Base-by-base conservation (phyloP, 2,329 filamentous ascomycete genomes). In the Penicillium sp. region DNA sequence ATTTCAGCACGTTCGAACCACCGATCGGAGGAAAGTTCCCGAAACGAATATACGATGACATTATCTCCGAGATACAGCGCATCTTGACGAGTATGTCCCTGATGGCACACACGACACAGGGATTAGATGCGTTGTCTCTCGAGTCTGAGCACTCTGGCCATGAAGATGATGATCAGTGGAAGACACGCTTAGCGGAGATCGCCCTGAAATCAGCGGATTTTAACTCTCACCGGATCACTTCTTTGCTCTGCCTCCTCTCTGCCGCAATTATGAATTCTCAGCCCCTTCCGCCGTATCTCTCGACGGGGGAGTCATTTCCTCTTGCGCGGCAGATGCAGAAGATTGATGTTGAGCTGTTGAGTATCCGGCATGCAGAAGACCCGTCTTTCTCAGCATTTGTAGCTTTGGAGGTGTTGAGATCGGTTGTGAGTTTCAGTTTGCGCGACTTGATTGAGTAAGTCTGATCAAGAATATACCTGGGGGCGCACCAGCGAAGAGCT, bases 1-100 rank as follows among this genome's bases (percentile, higher is more conserved):
- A 78, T 5, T 90, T 89, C 68, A 82, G 87, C 39, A 82, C 79
- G 39, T 92, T 83, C 76, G 88, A 92, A 62, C 83, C 87, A 0
- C 83, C 83, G 0, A 80, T 92, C n/a, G 88, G 89, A 13, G 89
- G 89, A 19, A 83, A 82, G 50, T 92, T 91, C 60, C 89, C 89
- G 0, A 79, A 79, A 19, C 72, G 82, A 42, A 78, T 80, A 5
- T 91, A 90, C 71, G 80, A 87, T 48, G 76, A 78, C 44, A 83
- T 90, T 55, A 85, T 88, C 49, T 73, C 72, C 1, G 77, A 82
- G 26, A 78, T 86, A 10, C 75, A 80, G 48, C 59, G 63, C 2
- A 67, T 67, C 45, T 77, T 86, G 56, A 84, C 84, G 56, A 90
- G 89, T 70, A 84, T 89, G 58, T 81, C 84, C 0, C 75, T 91